Conservation (phyloP, 1,284 basidiomycete genomes). For the Heterobasidion irregulare region DNA sequence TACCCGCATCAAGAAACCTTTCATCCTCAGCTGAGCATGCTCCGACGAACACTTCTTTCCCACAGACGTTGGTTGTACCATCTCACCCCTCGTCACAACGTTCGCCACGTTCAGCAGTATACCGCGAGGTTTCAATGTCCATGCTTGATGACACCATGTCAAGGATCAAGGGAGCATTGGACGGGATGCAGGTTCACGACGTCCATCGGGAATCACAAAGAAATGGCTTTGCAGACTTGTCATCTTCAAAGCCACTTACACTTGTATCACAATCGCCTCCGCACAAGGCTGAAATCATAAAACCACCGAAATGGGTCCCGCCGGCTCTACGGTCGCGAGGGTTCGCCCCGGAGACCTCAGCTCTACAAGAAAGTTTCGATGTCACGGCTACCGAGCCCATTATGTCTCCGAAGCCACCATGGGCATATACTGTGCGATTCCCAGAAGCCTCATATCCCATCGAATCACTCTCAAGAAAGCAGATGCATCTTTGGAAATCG, state of each 20-base stretch:
- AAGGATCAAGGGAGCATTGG: constrained; percentile 79
- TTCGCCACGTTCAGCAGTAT: constrained; percentile 24
- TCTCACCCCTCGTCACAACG: constrained; percentile 14
- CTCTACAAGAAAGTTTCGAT: constrained; percentile 9
- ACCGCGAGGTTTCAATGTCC: constrained; percentile 66
- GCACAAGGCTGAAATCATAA: constrained; percentile 11
- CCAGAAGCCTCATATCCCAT: constrained; percentile 36
- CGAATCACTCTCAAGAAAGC: constrained; percentile 38
- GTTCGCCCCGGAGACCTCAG: constrained; percentile 3
- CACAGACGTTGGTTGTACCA: constrained; percentile 5
- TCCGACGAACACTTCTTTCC: constrained; percentile 1
- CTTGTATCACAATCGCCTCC: constrained; percentile 4
- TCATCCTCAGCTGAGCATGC: not conserved
- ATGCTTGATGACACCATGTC: constrained; percentile 82
- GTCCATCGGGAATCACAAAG: constrained; percentile 7
- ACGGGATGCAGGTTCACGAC: constrained; percentile 53
- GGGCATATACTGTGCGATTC: constrained; percentile 48
- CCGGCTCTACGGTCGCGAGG: constrained; percentile 42
- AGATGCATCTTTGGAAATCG: constrained; percentile 31
- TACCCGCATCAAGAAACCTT: not conserved
- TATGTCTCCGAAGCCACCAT: constrained; percentile 35
- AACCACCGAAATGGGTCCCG: constrained; percentile 39
- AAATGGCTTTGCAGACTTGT: constrained; percentile 11
- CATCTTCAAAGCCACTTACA: not conserved
- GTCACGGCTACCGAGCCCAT: constrained; percentile 7